Conservation (phyloP, 192 early-diverging fungal species). For the Dissophora globulifera region DNA sequence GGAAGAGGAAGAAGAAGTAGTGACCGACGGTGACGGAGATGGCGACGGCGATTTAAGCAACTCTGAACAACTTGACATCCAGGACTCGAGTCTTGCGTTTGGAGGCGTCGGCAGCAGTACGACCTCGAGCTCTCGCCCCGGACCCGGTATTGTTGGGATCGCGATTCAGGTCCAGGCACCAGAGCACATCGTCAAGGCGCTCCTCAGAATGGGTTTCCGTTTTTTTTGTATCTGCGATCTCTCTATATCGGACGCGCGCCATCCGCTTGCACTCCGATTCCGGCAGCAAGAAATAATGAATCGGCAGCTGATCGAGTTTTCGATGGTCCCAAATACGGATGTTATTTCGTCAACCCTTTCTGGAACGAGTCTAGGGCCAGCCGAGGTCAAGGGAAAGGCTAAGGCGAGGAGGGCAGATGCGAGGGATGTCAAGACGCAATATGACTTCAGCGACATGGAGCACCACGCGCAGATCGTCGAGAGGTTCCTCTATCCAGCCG, state of each 20-base stretch:
- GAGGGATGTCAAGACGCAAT: not conserved
- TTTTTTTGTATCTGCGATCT: conserved; percentile 51
- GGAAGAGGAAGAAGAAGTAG: not conserved
- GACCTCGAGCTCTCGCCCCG: conserved; percentile 40
- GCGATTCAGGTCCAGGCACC: conserved; percentile 46
- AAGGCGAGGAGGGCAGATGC: not conserved
- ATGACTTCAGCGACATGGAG: conserved; percentile 13
- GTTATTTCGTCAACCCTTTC: not conserved
- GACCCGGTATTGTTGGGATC: conserved; percentile 43
- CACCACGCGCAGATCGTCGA: conserved; percentile 15
- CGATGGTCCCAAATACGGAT: conserved; percentile 34
- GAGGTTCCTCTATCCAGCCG: conserved; percentile 32
- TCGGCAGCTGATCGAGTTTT: conserved; percentile 41
- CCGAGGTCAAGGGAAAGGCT: too few species aligned
- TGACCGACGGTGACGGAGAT: conserved; percentile 4
- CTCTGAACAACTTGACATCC: conserved; percentile 2
- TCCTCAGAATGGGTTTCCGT: conserved; percentile 41
- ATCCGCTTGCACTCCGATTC: conserved; percentile 39
- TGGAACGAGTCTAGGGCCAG: too few species aligned
- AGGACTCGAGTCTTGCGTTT: conserved; percentile 43
- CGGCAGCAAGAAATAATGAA: conserved; percentile 40
- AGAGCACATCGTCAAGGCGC: conserved; percentile 13
- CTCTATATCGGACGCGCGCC: conserved; percentile 35
- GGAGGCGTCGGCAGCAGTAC: conserved; percentile 44
- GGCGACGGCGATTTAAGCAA: conserved; percentile 4